phyloP scores from a whole-genome alignment of 768 basidiomycete species.

The Sistotremastrum suecicum region DNA sequence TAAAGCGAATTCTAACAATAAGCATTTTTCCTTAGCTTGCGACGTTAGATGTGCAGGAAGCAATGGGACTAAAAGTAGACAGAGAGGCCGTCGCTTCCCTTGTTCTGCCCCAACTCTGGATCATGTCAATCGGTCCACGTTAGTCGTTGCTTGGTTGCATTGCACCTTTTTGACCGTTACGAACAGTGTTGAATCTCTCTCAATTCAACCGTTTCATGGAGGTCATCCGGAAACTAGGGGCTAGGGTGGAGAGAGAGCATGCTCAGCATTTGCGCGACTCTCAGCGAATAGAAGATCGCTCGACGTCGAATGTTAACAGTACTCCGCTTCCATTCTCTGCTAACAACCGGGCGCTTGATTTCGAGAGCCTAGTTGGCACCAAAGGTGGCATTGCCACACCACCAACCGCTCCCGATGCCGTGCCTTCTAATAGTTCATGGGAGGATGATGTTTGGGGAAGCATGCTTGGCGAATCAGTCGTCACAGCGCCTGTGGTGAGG shows the following conservation, averaged over 20 bases:
- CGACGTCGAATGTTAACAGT: slow-evolving; percentile 29
- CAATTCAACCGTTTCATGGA: slow-evolving; percentile 93
- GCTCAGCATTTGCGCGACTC: slow-evolving; percentile 86
- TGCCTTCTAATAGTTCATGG: slow-evolving; percentile 23
- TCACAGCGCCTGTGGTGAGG: not conserved
- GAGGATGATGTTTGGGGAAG: slow-evolving; percentile 81
- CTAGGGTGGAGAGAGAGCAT: slow-evolving; percentile 88
- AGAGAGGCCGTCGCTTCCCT: slow-evolving; percentile 83
- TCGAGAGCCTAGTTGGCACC: slow-evolving; percentile 67
- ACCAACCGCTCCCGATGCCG: slow-evolving; percentile 20
- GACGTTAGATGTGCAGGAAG: slow-evolving; percentile 81
- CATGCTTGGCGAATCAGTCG: slow-evolving; percentile 30
- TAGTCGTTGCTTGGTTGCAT: slow-evolving; percentile 16
- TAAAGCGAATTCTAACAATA: not conserved
- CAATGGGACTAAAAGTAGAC: slow-evolving; percentile 92
- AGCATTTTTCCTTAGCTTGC: slow-evolving; percentile 44
- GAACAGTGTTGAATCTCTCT: slow-evolving; percentile 54
- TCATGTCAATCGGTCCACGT: slow-evolving; percentile 95
- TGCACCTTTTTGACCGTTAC: not conserved
- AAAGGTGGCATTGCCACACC: slow-evolving; percentile 31
- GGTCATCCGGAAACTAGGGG: slow-evolving; percentile 61
- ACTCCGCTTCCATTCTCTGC: slow-evolving; percentile 13
- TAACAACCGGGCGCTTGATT: slow-evolving; percentile 51
- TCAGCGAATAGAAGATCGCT: slow-evolving; percentile 76
- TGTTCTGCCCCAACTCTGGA: slow-evolving; percentile 85